Base-by-base conservation (phyloP, 179 eudicot genomes). In the Dionaea muscipula region DNA sequence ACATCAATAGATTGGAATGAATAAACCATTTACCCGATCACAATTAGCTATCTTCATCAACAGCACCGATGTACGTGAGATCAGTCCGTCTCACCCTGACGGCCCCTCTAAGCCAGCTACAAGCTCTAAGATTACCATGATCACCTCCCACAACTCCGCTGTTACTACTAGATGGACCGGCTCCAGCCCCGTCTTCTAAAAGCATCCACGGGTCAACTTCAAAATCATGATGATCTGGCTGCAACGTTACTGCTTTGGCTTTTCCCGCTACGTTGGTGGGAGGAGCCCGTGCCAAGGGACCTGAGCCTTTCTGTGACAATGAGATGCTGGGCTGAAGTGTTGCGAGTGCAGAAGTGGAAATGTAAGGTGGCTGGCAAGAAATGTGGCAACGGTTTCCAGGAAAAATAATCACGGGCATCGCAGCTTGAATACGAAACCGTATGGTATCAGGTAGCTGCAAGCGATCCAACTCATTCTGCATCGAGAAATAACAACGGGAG, bases 161-260 rank as follows among this genome's bases (percentile, higher is more conserved):
- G 50, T 51, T 77, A 48, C 76, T 72, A n/a, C 82, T 69, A 47
- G 87, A 78, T 3, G 72, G 79, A 26, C 84, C 79, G 0, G 97
- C 70, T 36, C 94, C 95, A 0, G 98, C 84, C 58, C 94, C 98
- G 13, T 91, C 98, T 58, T 91, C 98, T 64, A 91, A 68, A 57
- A 91, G 81, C 47, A 78, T 74, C 98, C 98, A 91, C 1, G 94
- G 98, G 60, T 91, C 98, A 16, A 83, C 67, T 54, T 85, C 95
- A 52, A 67, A n/a, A n/a, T n/a, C 41, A 19, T 83, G 91, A 38
- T 54, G 39, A 27, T 86, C 94, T 16, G 72, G 73, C 39, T 67
- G 90, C 26, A 26, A 11, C 27, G 65, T 52, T 54, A 64, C 47
- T 39, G 81, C 28, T 65, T 87, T 84, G 21, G 75, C 51, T 57